phyloP scores from a whole-genome alignment of 2,329 filamentous ascomycete genomes.

The Verticillium nonalfalfae region DNA sequence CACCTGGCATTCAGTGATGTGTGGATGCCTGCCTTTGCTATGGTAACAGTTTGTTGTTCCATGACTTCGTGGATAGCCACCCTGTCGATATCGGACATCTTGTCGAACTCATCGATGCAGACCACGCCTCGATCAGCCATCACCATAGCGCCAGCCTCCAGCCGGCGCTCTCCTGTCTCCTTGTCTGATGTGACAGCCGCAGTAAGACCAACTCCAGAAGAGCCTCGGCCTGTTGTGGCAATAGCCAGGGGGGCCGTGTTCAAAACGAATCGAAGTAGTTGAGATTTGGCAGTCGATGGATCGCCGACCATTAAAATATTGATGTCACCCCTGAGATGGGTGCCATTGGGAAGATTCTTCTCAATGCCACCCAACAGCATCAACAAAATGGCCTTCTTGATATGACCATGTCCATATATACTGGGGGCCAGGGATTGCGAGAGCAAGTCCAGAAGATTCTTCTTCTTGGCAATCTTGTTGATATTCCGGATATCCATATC shows the following conservation, averaged over 20 bases:
- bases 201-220: slow-evolving; percentile 94
- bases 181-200: slow-evolving; percentile 96
- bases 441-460: slow-evolving; percentile 84
- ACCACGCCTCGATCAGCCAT: slow-evolving; percentile 95
- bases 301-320: slow-evolving; percentile 99
- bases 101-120: slow-evolving; percentile 99
- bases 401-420: slow-evolving; percentile 94
- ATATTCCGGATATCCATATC: slow-evolving; percentile 98
- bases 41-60: slow-evolving; percentile 99
- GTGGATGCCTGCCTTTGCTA: slow-evolving; percentile 97
- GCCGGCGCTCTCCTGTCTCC: slow-evolving; percentile 88
- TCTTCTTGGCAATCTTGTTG: slow-evolving; percentile 94
- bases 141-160: slow-evolving; percentile 98
- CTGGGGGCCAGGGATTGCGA: slow-evolving; percentile 93
- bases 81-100: slow-evolving; percentile 97
- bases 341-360: slow-evolving; percentile 97
- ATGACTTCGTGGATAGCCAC: slow-evolving; percentile 99
- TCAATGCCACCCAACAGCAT: slow-evolving; percentile 95
- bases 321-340: slow-evolving; percentile 95
- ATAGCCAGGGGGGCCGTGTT: slow-evolving; percentile 96
- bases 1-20: slow-evolving; percentile 95
- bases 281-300: slow-evolving; percentile 97
- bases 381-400: slow-evolving; percentile 94
- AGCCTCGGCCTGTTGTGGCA: slow-evolving; percentile 92
- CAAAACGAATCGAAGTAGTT: slow-evolving; percentile 89